Base-by-base conservation (phyloP, 306 rosid species). In the Glycine tomentella region DNA sequence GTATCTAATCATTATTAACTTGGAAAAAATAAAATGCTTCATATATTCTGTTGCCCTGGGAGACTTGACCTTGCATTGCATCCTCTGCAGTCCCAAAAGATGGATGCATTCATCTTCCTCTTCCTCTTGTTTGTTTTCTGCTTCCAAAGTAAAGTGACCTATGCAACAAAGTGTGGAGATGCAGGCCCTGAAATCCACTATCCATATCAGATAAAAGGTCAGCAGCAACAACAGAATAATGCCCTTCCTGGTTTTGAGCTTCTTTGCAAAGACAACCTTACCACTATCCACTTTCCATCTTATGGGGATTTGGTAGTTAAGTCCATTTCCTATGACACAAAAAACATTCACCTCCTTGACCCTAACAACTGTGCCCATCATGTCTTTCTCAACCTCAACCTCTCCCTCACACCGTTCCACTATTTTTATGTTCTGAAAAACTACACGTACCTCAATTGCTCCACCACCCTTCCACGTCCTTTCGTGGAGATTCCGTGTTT, bases 331-430 rank as follows among this genome's bases (percentile, higher is more conserved):
- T 91, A 95, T 62, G 81, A 86, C 38, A 36, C 75, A 84, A 83
- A 77, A 84, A 91, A 33, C 57, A 82, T 95, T 13, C 75, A 88
- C 56, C 96, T 95, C 57, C 72, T 79, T 25, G 97, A 93, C 86
- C 94, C 94, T 66, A 81, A 80, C n/a, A 81, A 63, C 6, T 95
- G 98, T 55, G 84, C 72, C 61, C 94, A 91, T 7, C 75, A 9
- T 61, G 99, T 92, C 44, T 91, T 93, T 76, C 89, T 95, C 1
- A 85, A 91, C 65, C 93, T 93, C 59, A 73, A 93, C 42, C 92
- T 95, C 75, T 87, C 95, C 17, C 85, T 20, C 0, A 91, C 98
- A 2, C 90, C 93, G 0, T 93, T 91, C 40, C 87, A 20, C 1
- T 90, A 89, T 48, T 91, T 82, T 67, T 74, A 95, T 40, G 86